Evolutionary conservation across 805 yeast genomes (phyloP), one percentile per base, ranked within the genome.

Genomic region (Ogataea angusta): DNA sequence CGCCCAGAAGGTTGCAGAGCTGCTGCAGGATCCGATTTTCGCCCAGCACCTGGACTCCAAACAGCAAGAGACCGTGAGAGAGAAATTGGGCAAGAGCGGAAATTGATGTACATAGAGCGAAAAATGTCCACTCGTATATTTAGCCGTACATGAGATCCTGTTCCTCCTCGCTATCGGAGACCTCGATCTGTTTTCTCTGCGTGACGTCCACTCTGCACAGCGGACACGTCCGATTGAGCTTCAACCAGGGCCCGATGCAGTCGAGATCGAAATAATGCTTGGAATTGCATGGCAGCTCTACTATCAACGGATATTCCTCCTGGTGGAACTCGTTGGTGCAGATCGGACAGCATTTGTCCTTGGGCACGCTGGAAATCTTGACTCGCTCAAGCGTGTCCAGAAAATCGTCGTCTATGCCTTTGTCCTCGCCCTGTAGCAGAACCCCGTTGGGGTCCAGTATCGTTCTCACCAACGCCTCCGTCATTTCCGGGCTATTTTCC

Each of bases 201-300:
- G 75, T 59, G 18, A 90, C 76, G 54, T 88, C 82, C 45, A 74
- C 78, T 48, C 98, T 70, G 57, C 97, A 91, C 53, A 91, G 62
- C 0, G 98, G 98, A 56, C 98, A 90, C 0, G 87, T 82, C 2
- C 75, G 67, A 51, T 83, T 78, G 37, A 79, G 67, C 47, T 78
- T 76, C 38, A 91, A 68, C 98, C 98, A 90, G 0, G 95, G 93
- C 0, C 84, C 82, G 27, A 91, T 80, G 59, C 97, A 90, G 51
- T 91, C 97, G 48, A 89, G 68, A 58, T 90, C 98, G 62, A 85
- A 90, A 30, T 72, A 72, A 60, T 90, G 98, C 26, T 68, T 72
- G 6, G 64, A 57, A 28, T 71, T 69, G 62, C 98, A 90, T 3
- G 82, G 82, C 18, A 90, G 68, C 50, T 73, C 68, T 13, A 88